phyloP scores from a whole-genome alignment of 345 rosid genomes.

The Populus nigra region DNA sequence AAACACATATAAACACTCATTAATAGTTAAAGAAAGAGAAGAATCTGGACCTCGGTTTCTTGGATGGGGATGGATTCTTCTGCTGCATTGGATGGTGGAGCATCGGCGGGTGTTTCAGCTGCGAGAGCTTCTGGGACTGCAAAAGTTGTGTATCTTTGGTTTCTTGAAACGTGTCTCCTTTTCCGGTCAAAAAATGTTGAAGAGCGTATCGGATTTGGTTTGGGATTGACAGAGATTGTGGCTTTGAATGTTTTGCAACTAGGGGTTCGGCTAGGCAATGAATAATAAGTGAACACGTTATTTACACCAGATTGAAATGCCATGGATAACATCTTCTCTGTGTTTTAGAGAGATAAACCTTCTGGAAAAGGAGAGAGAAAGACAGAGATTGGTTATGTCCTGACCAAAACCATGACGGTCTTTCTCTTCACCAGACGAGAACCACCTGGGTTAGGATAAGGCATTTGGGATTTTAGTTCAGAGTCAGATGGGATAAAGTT shows the following conservation, averaged over 20 bases:
- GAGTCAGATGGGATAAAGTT: neutral
- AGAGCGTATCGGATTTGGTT: neutral
- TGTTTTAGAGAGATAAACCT: neutral
- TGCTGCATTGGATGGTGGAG: constrained; percentile 14
- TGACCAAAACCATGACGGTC: neutral
- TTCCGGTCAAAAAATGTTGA: constrained; percentile 9
- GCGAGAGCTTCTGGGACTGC: constrained; percentile 52
- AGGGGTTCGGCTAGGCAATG: constrained; percentile 24
- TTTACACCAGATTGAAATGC: constrained; percentile 33
- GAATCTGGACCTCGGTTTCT: constrained; percentile 31
- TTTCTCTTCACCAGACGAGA: constrained; percentile 14
- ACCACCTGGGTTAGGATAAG: constrained; percentile 41
- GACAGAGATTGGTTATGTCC: constrained; percentile 7
- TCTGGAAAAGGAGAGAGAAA: neutral
- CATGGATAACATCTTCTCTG: constrained; percentile 42
- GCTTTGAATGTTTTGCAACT: constrained; percentile 12
- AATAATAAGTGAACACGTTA: constrained; percentile 21
- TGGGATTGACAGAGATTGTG: constrained; percentile 5
- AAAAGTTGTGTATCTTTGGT: constrained; percentile 28
- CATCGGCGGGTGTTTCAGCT: constrained; percentile 24
- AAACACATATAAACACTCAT: neutral
- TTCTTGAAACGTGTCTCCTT: constrained; percentile 34
- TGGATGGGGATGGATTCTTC: constrained; percentile 12
- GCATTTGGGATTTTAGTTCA: constrained; percentile 13
- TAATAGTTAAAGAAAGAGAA: neutral